phyloP scores from a whole-genome alignment of 352 stramenopile species.

The Phytophthora pini region DNA sequence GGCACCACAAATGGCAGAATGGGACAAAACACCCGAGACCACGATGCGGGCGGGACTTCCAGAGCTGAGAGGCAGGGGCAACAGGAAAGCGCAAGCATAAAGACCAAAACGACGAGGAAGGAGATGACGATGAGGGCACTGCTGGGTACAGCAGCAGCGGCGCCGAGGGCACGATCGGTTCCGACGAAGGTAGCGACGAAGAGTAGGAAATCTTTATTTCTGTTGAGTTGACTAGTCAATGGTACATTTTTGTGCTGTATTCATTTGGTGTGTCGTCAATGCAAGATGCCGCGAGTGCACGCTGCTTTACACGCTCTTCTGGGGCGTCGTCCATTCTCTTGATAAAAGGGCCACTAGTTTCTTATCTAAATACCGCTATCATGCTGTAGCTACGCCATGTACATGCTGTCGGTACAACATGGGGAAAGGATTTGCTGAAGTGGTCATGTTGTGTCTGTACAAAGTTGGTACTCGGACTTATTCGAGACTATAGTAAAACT shows the following conservation, averaged over 20 bases:
- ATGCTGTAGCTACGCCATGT: not conserved
- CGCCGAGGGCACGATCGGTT: not conserved
- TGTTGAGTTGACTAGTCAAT: not conserved
- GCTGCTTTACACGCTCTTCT: not conserved
- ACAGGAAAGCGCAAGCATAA: not conserved
- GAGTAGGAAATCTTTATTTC: not conserved
- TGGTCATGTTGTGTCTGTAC: not conserved
- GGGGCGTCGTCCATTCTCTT: not conserved
- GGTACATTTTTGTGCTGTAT: not conserved
- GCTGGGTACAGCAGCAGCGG: not conserved
- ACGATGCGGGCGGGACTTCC: constrained; percentile 3
- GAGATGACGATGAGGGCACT: too few relatives aligned
- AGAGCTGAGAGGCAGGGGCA: not conserved
- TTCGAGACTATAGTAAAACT: not conserved
- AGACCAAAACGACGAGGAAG: not conserved
- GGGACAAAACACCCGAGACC: not conserved
- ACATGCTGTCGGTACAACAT: not conserved
- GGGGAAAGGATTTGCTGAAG: not conserved
- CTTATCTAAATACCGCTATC: not conserved
- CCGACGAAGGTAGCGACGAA: not conserved
- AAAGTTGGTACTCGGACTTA: not conserved
- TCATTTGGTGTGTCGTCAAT: not conserved
- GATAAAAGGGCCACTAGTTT: not conserved
- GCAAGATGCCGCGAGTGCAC: too few relatives aligned
- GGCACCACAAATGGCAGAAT: constrained; percentile 3